Evolutionary conservation across 345 rosid genomes (phyloP), one percentile per base, ranked within the genome.

Genomic region (Hypericum androsaemum): DNA sequence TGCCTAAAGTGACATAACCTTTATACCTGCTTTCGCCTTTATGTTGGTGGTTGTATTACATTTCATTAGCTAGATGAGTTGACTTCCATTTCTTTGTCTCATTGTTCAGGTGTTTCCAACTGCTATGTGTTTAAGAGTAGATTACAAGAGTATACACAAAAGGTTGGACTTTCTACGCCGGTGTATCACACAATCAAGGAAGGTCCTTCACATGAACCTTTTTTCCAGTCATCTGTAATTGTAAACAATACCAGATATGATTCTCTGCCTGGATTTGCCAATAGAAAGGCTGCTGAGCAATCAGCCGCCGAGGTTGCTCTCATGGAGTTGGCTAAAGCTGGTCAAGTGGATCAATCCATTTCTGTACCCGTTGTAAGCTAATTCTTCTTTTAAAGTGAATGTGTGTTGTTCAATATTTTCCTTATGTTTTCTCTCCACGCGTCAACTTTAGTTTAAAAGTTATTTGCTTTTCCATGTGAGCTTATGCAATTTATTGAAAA

Each of bases 231-330:
- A 16, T 63, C 84, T 0, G 97, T 92, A 22, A 71, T 66, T 41
- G 64, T 88, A 28, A 74, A 81, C 40, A 80, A 81, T 61, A 74
- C 71, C 46, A 75, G 74, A 59, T 88, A 92, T 64, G 72, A 81
- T 42, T 88, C 95, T 0, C 68, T 92, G 69, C 88, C 83, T 28
- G 88, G 95, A 15, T 88, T 92, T 71, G 81, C 66, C 60, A 92
- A 88, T 64, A 86, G 97, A 50, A 88, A 88, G 76, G 95, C 97
- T 56, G 95, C 98, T 0, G 97, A 92, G 70, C 97, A 92, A 39
- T 88, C 98, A 7, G 97, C 97, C 65, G 97, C 97, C 0, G 97
- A 85, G 76, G 88, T 85, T 55, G 95, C 97, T 57, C 84, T 92
- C 28, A 7, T 43, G 54, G 90, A 80, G 70, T 57, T 88, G 52